Conservation (phyloP, 2,329 filamentous ascomycete species). For the Trichoderma atroviride region DNA sequence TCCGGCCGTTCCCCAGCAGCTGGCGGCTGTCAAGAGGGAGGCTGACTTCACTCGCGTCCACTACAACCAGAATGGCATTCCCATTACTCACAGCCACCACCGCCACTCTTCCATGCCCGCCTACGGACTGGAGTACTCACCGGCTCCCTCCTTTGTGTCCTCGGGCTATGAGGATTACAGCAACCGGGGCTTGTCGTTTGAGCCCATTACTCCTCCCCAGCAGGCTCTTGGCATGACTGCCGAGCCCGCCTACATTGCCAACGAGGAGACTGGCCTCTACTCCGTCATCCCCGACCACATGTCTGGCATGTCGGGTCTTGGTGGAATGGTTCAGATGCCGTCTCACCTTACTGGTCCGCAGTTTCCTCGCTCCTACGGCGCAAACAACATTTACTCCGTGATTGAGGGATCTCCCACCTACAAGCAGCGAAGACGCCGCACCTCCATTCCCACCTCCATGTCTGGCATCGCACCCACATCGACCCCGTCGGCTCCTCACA, state of each 20-base stretch:
- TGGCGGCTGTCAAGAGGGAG: slow-evolving; percentile 79
- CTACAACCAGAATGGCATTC: slow-evolving; percentile 90
- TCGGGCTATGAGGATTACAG: slow-evolving; percentile 98
- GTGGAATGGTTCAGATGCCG: slow-evolving; percentile 87
- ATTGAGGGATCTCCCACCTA: slow-evolving; percentile 98
- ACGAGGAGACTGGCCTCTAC: slow-evolving; percentile 95
- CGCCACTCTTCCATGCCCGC: slow-evolving; percentile 98
- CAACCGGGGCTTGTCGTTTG: slow-evolving; percentile 92
- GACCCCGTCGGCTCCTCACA: slow-evolving; percentile 65
- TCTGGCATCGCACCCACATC: slow-evolving; percentile 66
- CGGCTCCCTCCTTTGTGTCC: slow-evolving; percentile 96
- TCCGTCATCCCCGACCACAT: slow-evolving; percentile 90
- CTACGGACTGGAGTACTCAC: slow-evolving; percentile 93
- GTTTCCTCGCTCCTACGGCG: slow-evolving; percentile 72
- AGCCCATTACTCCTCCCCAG: slow-evolving; percentile 94
- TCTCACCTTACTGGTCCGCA: slow-evolving; percentile 81
- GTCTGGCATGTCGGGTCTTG: slow-evolving; percentile 70
- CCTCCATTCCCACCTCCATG: slow-evolving; percentile 84
- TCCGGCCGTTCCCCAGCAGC: slow-evolving; percentile 67
- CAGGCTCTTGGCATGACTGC: slow-evolving; percentile 78
- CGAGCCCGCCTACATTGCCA: slow-evolving; percentile 96
- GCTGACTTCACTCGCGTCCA: slow-evolving; percentile 79
- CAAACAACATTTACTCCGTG: slow-evolving; percentile 86
- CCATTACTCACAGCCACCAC: slow-evolving; percentile 80
- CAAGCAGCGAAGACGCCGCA: slow-evolving; percentile 93